A percentile compares a stretch with the other conserved stretches of the same genome.
phyloP scores from a whole-genome alignment of 1,139 yeast species.

The Diutina sp. region DNA sequence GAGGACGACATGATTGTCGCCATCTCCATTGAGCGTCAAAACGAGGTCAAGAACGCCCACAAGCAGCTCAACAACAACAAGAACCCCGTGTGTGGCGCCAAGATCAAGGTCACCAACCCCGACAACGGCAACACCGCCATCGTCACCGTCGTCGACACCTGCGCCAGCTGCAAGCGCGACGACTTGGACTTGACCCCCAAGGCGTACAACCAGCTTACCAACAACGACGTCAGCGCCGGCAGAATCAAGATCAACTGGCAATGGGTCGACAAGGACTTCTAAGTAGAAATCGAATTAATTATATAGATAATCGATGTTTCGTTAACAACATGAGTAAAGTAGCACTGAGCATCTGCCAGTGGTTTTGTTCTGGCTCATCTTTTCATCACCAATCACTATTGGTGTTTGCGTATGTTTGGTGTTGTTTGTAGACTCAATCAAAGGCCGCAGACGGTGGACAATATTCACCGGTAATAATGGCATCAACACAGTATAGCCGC shows the following conservation, averaged over 20 bases:
- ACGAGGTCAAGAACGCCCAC: not conserved
- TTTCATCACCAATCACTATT: not conserved
- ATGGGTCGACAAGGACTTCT: slow-evolving; percentile 4
- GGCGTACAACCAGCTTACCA: slow-evolving; percentile 37
- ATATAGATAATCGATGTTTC: not conserved
- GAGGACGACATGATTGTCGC: slow-evolving; percentile 39
- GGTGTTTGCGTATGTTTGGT: no score
- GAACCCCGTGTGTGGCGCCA: slow-evolving; percentile 36
- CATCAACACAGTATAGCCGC: no score
- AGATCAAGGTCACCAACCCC: slow-evolving; percentile 18
- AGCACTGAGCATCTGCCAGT: no score
- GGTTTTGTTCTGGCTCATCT: not conserved
- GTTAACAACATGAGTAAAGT: no score
- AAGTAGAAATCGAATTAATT: not conserved
- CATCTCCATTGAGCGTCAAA: slow-evolving; percentile 6
- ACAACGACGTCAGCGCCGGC: slow-evolving; percentile 20
- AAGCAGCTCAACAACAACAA: slow-evolving; percentile 38
- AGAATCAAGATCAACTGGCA: slow-evolving; percentile 34
- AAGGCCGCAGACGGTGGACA: no score
- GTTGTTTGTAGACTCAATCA: no score
- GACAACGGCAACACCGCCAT: slow-evolving; percentile 26
- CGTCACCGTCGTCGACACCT: slow-evolving; percentile 41
- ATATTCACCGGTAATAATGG: no score
- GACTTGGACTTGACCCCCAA: slow-evolving; percentile 42
- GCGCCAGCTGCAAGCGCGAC: slow-evolving; percentile 34